Evolutionary conservation across 169 alveolate genomes (phyloP).

Genomic region (Besnoitia besnoiti): DNA sequence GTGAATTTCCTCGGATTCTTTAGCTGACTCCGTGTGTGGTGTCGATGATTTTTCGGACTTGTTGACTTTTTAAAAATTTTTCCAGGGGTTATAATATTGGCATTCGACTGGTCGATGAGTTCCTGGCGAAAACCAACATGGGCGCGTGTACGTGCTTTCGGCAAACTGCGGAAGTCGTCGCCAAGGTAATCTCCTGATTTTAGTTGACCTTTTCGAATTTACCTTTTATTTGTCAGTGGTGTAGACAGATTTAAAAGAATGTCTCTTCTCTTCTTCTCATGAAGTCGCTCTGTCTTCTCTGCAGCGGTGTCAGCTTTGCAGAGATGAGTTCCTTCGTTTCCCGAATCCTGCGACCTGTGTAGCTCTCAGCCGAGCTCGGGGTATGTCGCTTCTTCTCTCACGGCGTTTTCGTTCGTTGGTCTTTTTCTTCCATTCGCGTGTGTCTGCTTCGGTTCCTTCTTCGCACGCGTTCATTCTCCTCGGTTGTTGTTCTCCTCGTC

Average conservation of each 20-base stretch:
- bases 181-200: slow-evolving; percentile 46
- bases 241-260: too few species aligned
- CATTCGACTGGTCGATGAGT: slow-evolving; percentile 90
- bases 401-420: not conserved
- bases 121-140: slow-evolving; percentile 87
- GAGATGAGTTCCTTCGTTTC: not conserved
- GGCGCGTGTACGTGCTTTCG: slow-evolving; percentile 78
- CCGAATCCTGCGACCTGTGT: not conserved
- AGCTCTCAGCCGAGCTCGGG: not conserved
- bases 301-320: too few species aligned
- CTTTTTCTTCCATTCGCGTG: not conserved
- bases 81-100: slow-evolving; percentile 92
- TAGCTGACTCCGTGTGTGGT: too few species aligned
- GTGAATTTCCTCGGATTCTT: too few species aligned
- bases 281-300: not conserved
- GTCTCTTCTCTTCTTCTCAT: not conserved
- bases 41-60: too few species aligned
- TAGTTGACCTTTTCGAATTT: not conserved
- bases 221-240: not conserved
- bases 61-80: not conserved
- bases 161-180: slow-evolving; percentile 76
- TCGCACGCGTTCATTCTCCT: too few species aligned
- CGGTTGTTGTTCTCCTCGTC: not conserved
- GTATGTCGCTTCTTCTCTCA: not conserved
- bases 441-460: too few species aligned